phyloP scores from a whole-genome alignment of 371 early-diverging fungal species.

The Mortierella sp. region DNA sequence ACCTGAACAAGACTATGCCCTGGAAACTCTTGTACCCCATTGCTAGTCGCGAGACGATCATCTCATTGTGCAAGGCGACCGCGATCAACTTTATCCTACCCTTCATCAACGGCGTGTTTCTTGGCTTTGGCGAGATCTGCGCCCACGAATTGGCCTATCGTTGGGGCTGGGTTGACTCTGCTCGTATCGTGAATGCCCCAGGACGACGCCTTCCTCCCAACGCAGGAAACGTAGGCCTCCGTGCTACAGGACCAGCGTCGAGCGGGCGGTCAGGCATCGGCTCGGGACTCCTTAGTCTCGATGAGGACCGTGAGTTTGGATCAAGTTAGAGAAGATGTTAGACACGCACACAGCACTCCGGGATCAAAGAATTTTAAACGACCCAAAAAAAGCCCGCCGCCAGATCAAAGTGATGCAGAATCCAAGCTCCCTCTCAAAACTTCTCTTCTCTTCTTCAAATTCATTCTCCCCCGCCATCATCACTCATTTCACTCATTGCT shows the following conservation, averaged over 20 bases:
- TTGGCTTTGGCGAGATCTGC: slow-evolving; percentile 86
- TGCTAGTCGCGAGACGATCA: slow-evolving; percentile 42
- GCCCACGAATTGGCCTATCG: slow-evolving; percentile 82
- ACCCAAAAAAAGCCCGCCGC: no score
- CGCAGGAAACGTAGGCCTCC: slow-evolving; percentile 26
- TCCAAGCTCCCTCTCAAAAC: no score
- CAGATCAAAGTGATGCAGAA: no score
- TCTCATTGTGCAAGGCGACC: slow-evolving; percentile 39
- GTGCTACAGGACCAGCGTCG: slow-evolving; percentile 31
- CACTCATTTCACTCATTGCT: no score
- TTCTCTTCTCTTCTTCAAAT: no score
- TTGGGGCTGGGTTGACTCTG: slow-evolving; percentile 73
- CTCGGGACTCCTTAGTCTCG: slow-evolving; percentile 21
- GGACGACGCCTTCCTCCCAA: slow-evolving; percentile 44
- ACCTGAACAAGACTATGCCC: slow-evolving; percentile 53
- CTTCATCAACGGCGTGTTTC: slow-evolving; percentile 83
- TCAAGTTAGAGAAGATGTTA: no score
- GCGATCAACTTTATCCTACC: slow-evolving; percentile 76
- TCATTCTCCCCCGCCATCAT: no score
- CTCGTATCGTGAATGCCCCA: slow-evolving; percentile 33
- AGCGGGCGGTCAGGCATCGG: slow-evolving; percentile 49
- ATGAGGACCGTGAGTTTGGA: slow-evolving; percentile 15
- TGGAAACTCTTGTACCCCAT: slow-evolving; percentile 49
- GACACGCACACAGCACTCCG: no score
- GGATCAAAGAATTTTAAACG: no score